These are phyloP conservation scores for Plasmodium vivax DNA, from an alignment of 169 alveolate genomes.

Conservation along the genomic window DNA sequence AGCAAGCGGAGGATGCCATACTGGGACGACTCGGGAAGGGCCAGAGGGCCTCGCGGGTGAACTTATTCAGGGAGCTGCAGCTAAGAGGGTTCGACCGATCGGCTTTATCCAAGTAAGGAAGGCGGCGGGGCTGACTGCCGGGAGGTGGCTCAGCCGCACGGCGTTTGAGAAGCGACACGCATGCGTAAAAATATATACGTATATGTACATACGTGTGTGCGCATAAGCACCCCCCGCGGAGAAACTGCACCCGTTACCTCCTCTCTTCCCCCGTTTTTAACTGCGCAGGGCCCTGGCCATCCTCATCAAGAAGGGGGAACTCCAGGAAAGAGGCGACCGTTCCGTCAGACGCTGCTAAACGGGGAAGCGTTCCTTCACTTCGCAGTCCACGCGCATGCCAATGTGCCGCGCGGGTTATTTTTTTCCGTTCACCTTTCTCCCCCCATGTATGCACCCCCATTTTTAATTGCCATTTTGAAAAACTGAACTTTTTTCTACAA, in stretches of 20 bases:
- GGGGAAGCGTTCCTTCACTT: background rate
- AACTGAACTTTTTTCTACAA: background rate
- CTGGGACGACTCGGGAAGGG: slow-evolving; percentile 87
- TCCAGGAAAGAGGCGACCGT: slow-evolving; percentile 90
- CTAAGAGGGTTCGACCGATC: slow-evolving; percentile 83
- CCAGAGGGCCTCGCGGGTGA: slow-evolving; percentile 86
- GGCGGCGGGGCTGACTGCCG: background rate
- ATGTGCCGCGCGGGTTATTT: background rate
- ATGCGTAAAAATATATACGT: background rate
- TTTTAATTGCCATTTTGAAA: background rate
- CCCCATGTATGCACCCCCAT: background rate
- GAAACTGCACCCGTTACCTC: background rate
- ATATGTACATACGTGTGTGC: background rate
- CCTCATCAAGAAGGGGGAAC: slow-evolving; percentile 84
- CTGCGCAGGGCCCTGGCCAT: slow-evolving; percentile 84
- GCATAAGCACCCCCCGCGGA: background rate
- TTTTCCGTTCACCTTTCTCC: slow-evolving; percentile 7
- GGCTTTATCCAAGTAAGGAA: slow-evolving; percentile 79
- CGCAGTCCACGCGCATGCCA: background rate
- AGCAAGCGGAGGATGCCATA: slow-evolving; percentile 89
- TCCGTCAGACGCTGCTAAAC: slow-evolving; percentile 84
- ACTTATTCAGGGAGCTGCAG: slow-evolving; percentile 84
- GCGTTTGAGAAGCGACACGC: background rate
- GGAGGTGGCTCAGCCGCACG: background rate
- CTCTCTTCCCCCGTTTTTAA: background rate